These are phyloP conservation scores for Chaetomium tenue DNA, from an alignment of 495 filamentous ascomycete genomes.

Conservation along the genomic window DNA sequence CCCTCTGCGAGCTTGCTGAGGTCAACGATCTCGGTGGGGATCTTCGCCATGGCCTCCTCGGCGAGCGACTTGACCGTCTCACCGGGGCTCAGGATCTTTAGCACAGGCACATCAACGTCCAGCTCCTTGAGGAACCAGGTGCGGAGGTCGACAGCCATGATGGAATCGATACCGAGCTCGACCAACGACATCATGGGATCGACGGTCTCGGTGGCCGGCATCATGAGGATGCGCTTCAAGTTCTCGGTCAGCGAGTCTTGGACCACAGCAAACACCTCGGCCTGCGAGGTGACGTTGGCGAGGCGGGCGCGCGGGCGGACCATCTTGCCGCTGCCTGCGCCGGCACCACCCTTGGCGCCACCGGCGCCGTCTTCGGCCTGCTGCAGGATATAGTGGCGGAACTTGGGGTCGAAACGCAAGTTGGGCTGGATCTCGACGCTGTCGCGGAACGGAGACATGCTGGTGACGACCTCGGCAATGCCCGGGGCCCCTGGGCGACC, in stretches of 20 bases:
- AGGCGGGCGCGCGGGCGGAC: not conserved
- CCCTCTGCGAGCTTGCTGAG: not conserved
- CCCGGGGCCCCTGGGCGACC: no score
- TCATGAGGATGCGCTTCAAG: slow-evolving; percentile 12
- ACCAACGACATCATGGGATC: not conserved
- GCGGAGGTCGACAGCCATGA: slow-evolving; percentile 47
- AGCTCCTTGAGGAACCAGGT: slow-evolving; percentile 48
- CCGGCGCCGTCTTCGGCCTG: not conserved
- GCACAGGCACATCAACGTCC: slow-evolving; percentile 45
- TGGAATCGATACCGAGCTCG: slow-evolving; percentile 44
- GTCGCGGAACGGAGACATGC: not conserved
- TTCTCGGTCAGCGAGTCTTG: not conserved
- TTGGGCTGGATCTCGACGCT: not conserved
- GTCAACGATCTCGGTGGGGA: not conserved
- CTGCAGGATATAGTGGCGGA: not conserved
- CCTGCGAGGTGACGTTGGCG: not conserved
- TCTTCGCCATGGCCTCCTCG: slow-evolving; percentile 2
- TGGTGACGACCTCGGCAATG: not conserved
- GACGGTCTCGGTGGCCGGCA: slow-evolving; percentile 14
- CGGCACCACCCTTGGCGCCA: not conserved
- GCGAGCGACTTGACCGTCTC: slow-evolving; percentile 1
- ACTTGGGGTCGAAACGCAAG: not conserved
- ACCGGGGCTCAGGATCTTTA: slow-evolving; percentile 44
- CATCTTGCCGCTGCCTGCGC: not conserved
- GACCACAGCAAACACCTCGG: not conserved